These are phyloP conservation scores for Phlyctochytrium arcticum DNA, from an alignment of 192 early-diverging fungal genomes.

Conservation along the genomic window DNA sequence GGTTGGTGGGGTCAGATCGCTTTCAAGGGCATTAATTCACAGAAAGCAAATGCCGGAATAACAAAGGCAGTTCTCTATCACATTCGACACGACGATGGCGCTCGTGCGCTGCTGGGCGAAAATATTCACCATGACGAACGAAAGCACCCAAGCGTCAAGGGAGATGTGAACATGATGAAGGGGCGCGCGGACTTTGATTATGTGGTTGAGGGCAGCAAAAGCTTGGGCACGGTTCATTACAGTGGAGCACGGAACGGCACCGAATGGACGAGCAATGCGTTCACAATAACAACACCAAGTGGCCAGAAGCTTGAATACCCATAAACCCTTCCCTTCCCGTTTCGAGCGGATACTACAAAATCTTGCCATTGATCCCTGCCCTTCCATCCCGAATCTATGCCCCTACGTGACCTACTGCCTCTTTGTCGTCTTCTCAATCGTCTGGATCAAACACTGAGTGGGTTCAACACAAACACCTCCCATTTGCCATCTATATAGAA, in stretches of 20 bases:
- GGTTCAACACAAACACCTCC: no score
- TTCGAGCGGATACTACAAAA: no score
- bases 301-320: background rate
- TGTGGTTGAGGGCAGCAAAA: constrained; percentile 13
- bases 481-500: no score
- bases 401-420: no score
- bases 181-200: constrained; percentile 23
- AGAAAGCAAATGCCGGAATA: constrained; percentile 18
- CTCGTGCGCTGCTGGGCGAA: constrained; percentile 3
- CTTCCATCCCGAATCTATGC: no score
- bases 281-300: background rate
- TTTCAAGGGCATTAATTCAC: constrained; percentile 2
- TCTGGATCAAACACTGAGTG: no score
- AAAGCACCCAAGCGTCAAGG: constrained; percentile 13
- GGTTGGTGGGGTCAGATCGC: constrained; percentile 13
- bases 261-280: constrained; percentile 16
- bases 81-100: constrained; percentile 18
- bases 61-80: constrained; percentile 27
- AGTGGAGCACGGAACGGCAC: constrained; percentile 4
- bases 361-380: no score
- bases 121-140: constrained; percentile 14
- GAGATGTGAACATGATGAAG: constrained; percentile 19
- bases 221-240: constrained; percentile 3
- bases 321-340: no score
- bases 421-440: no score